phyloP scores from a whole-genome alignment of 768 basidiomycete species.

The Multifurca ochricompacta region DNA sequence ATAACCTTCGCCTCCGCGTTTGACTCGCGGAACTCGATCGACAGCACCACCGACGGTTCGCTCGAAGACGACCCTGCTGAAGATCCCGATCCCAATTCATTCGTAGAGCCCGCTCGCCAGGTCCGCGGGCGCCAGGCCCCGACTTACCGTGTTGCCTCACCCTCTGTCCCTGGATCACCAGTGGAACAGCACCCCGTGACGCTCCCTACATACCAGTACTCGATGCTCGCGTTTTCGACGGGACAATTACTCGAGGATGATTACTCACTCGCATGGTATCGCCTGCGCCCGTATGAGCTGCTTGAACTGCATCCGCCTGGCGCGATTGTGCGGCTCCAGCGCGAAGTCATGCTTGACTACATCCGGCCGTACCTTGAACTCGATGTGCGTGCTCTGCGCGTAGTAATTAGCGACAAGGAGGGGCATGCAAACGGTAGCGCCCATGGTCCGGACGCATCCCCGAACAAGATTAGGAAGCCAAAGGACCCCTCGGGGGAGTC shows the following conservation, averaged over 20 bases:
- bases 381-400: slow-evolving; percentile 43
- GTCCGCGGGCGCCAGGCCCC: background rate
- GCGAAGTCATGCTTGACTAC: slow-evolving; percentile 36
- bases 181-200: background rate
- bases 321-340: slow-evolving; percentile 37
- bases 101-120: slow-evolving; percentile 8
- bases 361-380: slow-evolving; percentile 54
- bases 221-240: slow-evolving; percentile 58
- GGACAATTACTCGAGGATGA: slow-evolving; percentile 67
- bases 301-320: slow-evolving; percentile 53
- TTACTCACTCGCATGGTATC: slow-evolving; percentile 48
- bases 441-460: background rate
- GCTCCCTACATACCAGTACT: slow-evolving; percentile 31
- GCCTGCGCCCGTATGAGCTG: slow-evolving; percentile 53
- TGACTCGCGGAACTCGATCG: slow-evolving; percentile 28
- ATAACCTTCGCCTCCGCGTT: slow-evolving; percentile 55
- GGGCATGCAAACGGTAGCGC: background rate
- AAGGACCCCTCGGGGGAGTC: slow-evolving; percentile 11
- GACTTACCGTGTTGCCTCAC: background rate
- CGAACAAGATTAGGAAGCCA: slow-evolving; percentile 14
- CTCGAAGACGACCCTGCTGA: slow-evolving; percentile 29
- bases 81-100: slow-evolving; percentile 24
- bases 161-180: background rate
- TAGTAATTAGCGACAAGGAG: slow-evolving; percentile 30
- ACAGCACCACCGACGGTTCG: slow-evolving; percentile 24